Percentiles rank a stretch among this genome's conserved stretches.
These are phyloP conservation scores for Fraxinus velutina DNA, from an alignment of 305 asterid species.

Conservation along the genomic window DNA sequence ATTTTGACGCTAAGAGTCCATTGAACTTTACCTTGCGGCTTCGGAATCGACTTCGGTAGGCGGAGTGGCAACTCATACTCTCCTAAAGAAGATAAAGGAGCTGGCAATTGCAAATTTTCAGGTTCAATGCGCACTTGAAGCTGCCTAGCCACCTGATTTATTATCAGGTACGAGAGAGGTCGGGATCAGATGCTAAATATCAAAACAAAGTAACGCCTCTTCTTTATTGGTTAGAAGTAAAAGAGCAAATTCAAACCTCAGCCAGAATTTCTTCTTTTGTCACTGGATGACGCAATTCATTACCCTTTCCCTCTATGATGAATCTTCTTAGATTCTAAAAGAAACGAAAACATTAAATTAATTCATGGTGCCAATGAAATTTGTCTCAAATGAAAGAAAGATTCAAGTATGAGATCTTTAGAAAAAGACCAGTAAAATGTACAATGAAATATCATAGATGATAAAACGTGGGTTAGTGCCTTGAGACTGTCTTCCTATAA, in stretches of 20 bases:
- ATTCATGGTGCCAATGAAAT: not conserved
- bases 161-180: not conserved
- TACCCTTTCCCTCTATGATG: conserved; percentile 65
- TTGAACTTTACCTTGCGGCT: conserved; percentile 49
- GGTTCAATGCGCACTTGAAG: conserved; percentile 68
- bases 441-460: not conserved
- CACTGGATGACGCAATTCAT: conserved; percentile 70
- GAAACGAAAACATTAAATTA: not conserved
- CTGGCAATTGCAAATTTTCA: conserved; percentile 58
- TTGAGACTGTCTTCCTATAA: not conserved
- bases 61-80: conserved; percentile 84
- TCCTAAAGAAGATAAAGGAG: conserved; percentile 66
- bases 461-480: not conserved
- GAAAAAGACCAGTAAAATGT: not conserved
- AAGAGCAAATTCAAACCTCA: conserved; percentile 50
- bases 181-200: not conserved
- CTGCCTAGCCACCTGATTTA: conserved; percentile 65
- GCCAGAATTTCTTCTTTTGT: conserved; percentile 81
- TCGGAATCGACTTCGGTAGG: conserved; percentile 71
- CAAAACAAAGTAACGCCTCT: not conserved
- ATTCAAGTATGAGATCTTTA: not conserved
- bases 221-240: conserved; percentile 7
- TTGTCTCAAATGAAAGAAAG: conserved; percentile 4
- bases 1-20: conserved; percentile 49
- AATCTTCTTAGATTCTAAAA: conserved; percentile 69